These are phyloP conservation scores for Carpinus fangiana DNA, from an alignment of 306 rosid genomes.

Conservation along the genomic window DNA sequence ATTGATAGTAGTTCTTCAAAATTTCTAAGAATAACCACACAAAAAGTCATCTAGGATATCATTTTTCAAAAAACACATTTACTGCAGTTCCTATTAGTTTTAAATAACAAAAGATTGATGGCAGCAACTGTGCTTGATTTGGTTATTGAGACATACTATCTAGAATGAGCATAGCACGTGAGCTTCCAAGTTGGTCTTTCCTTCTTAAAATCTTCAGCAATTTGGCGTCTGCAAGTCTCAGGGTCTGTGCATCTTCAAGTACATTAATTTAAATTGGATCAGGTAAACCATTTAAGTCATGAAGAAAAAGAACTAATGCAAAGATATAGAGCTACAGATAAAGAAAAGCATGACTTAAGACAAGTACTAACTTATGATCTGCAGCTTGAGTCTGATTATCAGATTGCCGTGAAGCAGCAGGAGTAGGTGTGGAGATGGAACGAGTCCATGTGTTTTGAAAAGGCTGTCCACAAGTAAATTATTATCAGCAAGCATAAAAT, in stretches of 20 bases:
- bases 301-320: constrained; percentile 15
- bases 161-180: constrained; percentile 80
- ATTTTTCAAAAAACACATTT: not conserved
- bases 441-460: constrained; percentile 87
- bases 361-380: constrained; percentile 62
- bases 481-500: constrained; percentile 15
- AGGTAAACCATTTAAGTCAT: constrained; percentile 13
- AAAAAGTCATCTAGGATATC: not conserved
- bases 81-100: not conserved
- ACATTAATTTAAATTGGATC: constrained; percentile 18
- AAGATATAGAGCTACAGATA: constrained; percentile 15
- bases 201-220: constrained; percentile 65
- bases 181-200: constrained; percentile 92
- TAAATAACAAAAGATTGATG: not conserved
- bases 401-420: constrained; percentile 36
- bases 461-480: constrained; percentile 53
- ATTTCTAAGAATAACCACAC: not conserved
- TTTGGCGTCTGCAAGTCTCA: constrained; percentile 69
- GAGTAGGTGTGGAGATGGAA: constrained; percentile 38
- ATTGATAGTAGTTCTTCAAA: not conserved
- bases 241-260: constrained; percentile 82
- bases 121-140: constrained; percentile 1
- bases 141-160: constrained; percentile 46
- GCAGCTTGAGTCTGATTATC: constrained; percentile 48
- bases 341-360: constrained; percentile 9